Evolutionary conservation across 345 rosid genomes (phyloP), one percentile per base, ranked within the genome.

Genomic region (Eucalyptus polybractea): DNA sequence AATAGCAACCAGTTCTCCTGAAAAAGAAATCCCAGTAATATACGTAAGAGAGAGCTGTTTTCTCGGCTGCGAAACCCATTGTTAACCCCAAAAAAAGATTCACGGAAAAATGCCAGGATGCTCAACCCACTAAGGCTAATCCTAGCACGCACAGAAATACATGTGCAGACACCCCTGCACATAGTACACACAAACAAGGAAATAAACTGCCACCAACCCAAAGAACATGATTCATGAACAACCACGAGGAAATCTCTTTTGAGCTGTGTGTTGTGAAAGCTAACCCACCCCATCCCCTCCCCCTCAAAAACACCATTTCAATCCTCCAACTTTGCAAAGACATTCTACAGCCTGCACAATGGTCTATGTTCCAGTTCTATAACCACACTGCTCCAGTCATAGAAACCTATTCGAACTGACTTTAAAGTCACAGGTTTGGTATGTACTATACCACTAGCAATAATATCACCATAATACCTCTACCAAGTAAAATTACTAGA

Each of bases 1-100:
- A 97, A 91, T 88, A 97, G 89, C 88, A 97, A 87, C 99, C 99
- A 97, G 87, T 96, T 94, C 29, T 97, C 99, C 99, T 97, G 96
- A 92, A 90, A 92, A 31, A 50, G 44, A 54, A 37, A 44, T 29
- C 49, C 85, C 42, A 8, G 53, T 33, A 50, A 69, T 14, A 89
- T 25, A 45, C 14, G 1, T 58, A 12, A 45, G 53, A 31, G 87
- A 21, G 53, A 50, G 54, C 44, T 76, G 27, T 76, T 76, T 76
- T 40, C 83, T 76, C 16, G 13, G 83, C 47, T 37, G 83, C 27
- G 5, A 40, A 72, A 72, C 24, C 45, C 45, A 72, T 72, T 33
- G 12, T 72, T 72, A 72, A 76, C 16, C 47, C 83, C 83, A 37
- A 21, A 76, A 56, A 33, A 40, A 21, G 15, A 76, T 76, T 37